Base-by-base conservation (phyloP, 345 rosid species). In the Ceriops tagal region DNA sequence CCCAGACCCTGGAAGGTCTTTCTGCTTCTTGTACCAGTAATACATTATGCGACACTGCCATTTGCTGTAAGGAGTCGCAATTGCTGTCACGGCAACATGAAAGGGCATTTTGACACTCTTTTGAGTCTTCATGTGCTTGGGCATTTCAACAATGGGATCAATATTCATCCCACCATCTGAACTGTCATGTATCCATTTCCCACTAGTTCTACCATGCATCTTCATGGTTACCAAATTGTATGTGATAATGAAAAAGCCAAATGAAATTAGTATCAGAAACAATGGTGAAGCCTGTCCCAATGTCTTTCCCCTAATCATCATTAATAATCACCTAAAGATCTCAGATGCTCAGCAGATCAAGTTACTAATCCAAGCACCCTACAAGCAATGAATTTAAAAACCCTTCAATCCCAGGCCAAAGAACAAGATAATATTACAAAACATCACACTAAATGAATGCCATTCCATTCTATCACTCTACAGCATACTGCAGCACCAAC, bases 31-130 rank as follows among this genome's bases (percentile, higher is more conserved):
- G 76, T 88, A 95, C 98, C 98, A 95, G 66, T 95, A 95, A 73
- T 92, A 90, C 98, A 95, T 90, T 1, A 95, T 90, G 62, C 97
- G 96, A 76, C 96, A 88, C 70, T 95, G 99, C 99, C 99, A 92
- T 76, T 87, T 83, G 72, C 87, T 92, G 70, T 95, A 95, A 60
- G 81, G 77, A 46, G 96, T 87, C 80, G 89, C 97, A 1, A 96
- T 88, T 13, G 99, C 93, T 8, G 99, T 95, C 55, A 95, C 71
- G 49, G 98, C 99, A 43, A 95, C 85, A 79, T 95, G 99, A 70
- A 87, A 92, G 11, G 67, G 67, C 53, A 51, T 66, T 67, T 61
- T 73, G 62, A 20, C 27, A 39, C 21, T 67, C 32, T 8, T 77
- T 85, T 35, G 74, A 65, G 79, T 81, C 80, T 79, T 80, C 62